A percentile compares a stretch with the other conserved stretches of the same genome.
phyloP scores from a whole-genome alignment of 163 green algal species.

The Scenedesmus sp. region DNA sequence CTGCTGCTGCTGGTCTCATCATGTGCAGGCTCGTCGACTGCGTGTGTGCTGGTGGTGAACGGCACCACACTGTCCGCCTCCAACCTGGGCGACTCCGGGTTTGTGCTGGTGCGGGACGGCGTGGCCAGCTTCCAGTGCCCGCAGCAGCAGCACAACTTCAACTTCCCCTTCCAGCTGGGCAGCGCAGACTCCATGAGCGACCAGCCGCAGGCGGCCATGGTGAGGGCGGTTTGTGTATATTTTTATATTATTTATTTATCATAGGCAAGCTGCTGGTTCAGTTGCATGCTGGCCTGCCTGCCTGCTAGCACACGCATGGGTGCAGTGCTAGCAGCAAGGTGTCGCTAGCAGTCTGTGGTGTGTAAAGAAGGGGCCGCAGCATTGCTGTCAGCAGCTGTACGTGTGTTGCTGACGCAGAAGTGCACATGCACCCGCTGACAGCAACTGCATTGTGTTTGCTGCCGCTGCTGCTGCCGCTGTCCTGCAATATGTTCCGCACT shows the following conservation, averaged over 20 bases:
- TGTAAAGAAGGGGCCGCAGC: no score
- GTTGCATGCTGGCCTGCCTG: no score
- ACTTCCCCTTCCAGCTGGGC: conserved; percentile 98
- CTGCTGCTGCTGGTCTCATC: conserved; percentile 25
- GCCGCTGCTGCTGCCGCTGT: background rate
- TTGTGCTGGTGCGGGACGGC: conserved; percentile 78
- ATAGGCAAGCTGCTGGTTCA: no score
- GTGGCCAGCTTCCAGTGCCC: conserved; percentile 82
- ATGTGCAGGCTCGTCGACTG: conserved; percentile 82
- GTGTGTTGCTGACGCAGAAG: background rate
- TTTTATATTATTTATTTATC: background rate
- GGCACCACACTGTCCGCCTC: conserved; percentile 77
- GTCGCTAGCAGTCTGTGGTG: no score
- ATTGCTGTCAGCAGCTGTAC: background rate
- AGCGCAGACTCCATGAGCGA: conserved; percentile 78
- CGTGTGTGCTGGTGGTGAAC: conserved; percentile 85
- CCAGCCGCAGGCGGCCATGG: conserved; percentile 63
- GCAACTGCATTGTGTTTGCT: no score
- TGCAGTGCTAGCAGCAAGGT: no score
- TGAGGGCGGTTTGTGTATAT: conserved; percentile 59
- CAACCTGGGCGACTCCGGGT: conserved; percentile 93
- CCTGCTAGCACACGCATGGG: no score
- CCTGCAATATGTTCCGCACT: background rate
- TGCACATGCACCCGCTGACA: background rate
- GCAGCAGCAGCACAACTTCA: conserved; percentile 98